A percentile compares a stretch with the other conserved stretches of the same genome.
Evolutionary conservation across 2,329 filamentous ascomycete genomes (phyloP).

Genomic region (Epichloe hybrida): DNA sequence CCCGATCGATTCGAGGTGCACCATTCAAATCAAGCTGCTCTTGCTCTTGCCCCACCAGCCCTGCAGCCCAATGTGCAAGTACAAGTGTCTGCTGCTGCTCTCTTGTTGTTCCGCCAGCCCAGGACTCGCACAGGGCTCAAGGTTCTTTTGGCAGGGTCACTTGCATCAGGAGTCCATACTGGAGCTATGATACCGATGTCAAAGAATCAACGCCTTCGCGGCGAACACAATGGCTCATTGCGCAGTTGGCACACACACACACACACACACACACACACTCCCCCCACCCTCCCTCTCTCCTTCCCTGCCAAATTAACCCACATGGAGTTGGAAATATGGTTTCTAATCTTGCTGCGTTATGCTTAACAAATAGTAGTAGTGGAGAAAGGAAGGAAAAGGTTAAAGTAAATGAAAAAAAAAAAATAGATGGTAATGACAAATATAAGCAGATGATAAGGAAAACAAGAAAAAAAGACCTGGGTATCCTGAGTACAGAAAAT

Average conservation of each 20-base stretch:
- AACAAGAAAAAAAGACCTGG: background rate
- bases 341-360: background rate
- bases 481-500: conserved; percentile 2
- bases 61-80: background rate
- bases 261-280: background rate
- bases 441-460: background rate
- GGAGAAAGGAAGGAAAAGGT: background rate
- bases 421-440: background rate
- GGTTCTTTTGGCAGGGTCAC: too few relatives aligned
- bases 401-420: background rate
- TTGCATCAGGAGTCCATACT: too few relatives aligned
- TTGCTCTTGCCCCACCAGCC: background rate
- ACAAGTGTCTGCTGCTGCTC: background rate
- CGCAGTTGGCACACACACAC: background rate
- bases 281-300: background rate
- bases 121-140: too few relatives aligned
- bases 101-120: too few relatives aligned
- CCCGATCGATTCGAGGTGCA: background rate
- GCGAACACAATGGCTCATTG: background rate
- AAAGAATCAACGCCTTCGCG: background rate
- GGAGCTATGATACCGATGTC: too few relatives aligned
- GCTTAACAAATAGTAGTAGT: background rate
- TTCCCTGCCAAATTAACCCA: background rate
- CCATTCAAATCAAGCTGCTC: background rate
- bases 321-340: background rate